Percentiles rank a stretch among this genome's conserved stretches.
Evolutionary conservation across 805 yeast genomes (phyloP).

Genomic region (Yarrowia phangngaensis): DNA sequence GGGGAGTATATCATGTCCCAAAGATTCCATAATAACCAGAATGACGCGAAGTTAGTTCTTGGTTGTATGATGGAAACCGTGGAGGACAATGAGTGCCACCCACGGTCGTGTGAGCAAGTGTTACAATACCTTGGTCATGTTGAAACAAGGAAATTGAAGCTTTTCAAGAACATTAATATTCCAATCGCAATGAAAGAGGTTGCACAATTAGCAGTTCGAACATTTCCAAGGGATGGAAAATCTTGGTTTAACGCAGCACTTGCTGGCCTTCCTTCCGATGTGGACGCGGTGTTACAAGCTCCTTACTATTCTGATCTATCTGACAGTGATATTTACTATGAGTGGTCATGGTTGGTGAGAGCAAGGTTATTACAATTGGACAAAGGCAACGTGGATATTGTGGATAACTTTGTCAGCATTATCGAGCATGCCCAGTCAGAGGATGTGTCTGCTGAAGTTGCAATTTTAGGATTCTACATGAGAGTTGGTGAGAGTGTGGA

Average conservation of each 20-base stretch:
- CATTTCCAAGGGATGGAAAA: constrained; percentile 14
- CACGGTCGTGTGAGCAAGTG: constrained; percentile 1
- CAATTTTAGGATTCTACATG: constrained; percentile 11
- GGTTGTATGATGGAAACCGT: constrained; percentile 16
- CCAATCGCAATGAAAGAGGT: constrained; percentile 6
- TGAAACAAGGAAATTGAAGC: constrained; percentile 9
- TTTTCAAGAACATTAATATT: constrained; percentile 9
- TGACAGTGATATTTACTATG: background rate
- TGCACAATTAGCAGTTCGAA: constrained; percentile 1
- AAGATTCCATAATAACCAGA: constrained; percentile 19
- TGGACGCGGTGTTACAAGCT: constrained; percentile 3
- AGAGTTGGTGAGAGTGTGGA: constrained; percentile 2
- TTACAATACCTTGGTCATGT: constrained; percentile 19
- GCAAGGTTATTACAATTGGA: constrained; percentile 2
- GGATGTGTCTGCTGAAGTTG: background rate
- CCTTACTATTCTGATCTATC: background rate
- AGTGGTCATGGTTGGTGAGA: constrained; percentile 8
- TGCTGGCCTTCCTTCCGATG: background rate
- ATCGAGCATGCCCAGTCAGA: constrained; percentile 4
- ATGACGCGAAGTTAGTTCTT: constrained; percentile 5
- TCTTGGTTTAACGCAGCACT: constrained; percentile 17
- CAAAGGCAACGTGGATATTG: background rate
- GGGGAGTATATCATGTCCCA: constrained; percentile 14
- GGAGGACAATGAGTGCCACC: constrained; percentile 6
- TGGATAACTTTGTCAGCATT: background rate